These are phyloP conservation scores for Ogataea zsoltii DNA, from an alignment of 805 yeast genomes.

Conservation along the genomic window DNA sequence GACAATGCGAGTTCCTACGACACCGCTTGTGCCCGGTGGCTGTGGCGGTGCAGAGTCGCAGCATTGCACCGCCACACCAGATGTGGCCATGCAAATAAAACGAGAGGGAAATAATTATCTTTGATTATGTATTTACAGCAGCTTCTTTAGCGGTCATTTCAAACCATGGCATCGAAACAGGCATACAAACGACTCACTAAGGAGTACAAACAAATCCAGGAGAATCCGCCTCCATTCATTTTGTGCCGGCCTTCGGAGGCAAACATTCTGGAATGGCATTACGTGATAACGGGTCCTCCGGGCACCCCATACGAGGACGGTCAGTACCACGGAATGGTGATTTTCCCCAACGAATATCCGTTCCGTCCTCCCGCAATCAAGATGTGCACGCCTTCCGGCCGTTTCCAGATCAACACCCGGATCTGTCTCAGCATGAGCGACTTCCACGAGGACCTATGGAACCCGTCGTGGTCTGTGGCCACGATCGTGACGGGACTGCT, in stretches of 20 bases:
- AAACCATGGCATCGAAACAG: slow-evolving; percentile 32
- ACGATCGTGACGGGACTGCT: slow-evolving; percentile 85
- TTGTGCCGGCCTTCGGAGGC: slow-evolving; percentile 83
- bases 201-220: slow-evolving; percentile 76
- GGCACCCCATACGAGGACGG: slow-evolving; percentile 85
- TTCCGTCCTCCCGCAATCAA: slow-evolving; percentile 89
- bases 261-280: slow-evolving; percentile 92
- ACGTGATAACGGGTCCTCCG: slow-evolving; percentile 88
- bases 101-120: too few species aligned
- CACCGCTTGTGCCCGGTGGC: too few species aligned
- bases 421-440: slow-evolving; percentile 92
- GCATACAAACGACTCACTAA: slow-evolving; percentile 56
- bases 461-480: slow-evolving; percentile 93
- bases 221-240: slow-evolving; percentile 83
- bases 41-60: too few species aligned
- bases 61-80: too few species aligned
- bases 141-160: too few species aligned
- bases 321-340: slow-evolving; percentile 84
- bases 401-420: slow-evolving; percentile 78
- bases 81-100: too few species aligned
- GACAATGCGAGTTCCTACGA: too few species aligned
- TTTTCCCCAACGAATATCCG: slow-evolving; percentile 85
- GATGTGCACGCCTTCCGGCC: slow-evolving; percentile 88
- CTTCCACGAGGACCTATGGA: slow-evolving; percentile 93
- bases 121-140: too few species aligned